Base-by-base conservation (phyloP, 2,329 filamentous ascomycete genomes). In the Fusarium austroafricanum region DNA sequence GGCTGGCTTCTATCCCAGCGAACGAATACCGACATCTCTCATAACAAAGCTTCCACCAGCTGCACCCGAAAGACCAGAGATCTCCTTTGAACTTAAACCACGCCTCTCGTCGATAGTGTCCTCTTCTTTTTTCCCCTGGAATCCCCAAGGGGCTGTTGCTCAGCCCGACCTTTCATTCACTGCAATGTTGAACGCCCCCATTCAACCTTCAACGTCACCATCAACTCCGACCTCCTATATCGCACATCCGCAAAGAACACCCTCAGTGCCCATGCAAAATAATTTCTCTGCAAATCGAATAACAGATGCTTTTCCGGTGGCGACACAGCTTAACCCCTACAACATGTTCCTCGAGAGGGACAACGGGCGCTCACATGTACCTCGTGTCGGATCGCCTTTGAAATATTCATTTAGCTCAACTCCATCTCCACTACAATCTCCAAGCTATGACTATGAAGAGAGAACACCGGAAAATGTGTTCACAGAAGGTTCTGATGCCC, bases 371-470 rank as follows among this genome's bases (percentile, higher is more conserved):
- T 29, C 44, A 6, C 59, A 76, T n/a, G 66, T 55, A 20, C 75
- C 75, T 11, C 69, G 61, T 2, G 60, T 76, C 10, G 61, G 72
- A 26, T 79, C 77, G 10, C 75, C 75, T 14, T 59, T 78, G 3
- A 70, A 55, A 43, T 60, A 70, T 26, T 68, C 60, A 4, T 60
- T 75, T 28, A 42, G 47, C n/a, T 54, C 59, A 15, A 54, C 56
- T 7, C 20, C 56, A 10, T 14, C 51, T 8, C 33, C 35, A 35
- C 35, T 10, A 14, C 51, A 58, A 4, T 20, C 42, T 15, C 23
- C 44, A 15, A 18, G 20, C 11, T 21, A 53, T 5, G n/a, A 11
- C 3, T 4, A 11, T 15, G 59, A 18, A 9, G 12, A 46, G 26
- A n/a, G 7, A 28, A n/a, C 33, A 20, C 21, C 15, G 18, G 10